These are phyloP conservation scores for Cryphonectria carpinicola DNA, from an alignment of 2,329 filamentous ascomycete species.

Conservation along the genomic window DNA sequence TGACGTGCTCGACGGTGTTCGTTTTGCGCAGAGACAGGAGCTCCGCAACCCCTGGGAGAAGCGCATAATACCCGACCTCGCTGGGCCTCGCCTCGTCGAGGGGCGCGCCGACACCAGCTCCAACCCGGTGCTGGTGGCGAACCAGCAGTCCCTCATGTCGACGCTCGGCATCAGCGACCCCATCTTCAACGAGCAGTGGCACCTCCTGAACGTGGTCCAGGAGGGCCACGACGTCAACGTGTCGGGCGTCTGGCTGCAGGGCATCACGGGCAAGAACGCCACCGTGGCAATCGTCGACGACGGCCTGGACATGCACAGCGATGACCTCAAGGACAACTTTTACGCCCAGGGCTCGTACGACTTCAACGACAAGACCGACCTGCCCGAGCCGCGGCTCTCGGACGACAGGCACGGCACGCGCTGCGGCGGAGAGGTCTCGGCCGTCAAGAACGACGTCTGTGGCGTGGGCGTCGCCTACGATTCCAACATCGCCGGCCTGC, in stretches of 20 bases:
- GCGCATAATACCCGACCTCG: slow-evolving; percentile 49
- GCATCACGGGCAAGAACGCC: slow-evolving; percentile 84
- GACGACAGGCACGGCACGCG: slow-evolving; percentile 93
- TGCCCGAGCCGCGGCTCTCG: slow-evolving; percentile 78
- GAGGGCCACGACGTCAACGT: slow-evolving; percentile 93
- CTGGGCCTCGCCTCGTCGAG: slow-evolving; percentile 31
- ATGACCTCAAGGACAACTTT: slow-evolving; percentile 91
- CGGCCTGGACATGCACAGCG: slow-evolving; percentile 92
- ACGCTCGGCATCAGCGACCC: slow-evolving; percentile 81
- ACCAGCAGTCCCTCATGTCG: slow-evolving; percentile 64
- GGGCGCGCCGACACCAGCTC: slow-evolving; percentile 30
- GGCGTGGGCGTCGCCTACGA: slow-evolving; percentile 96
- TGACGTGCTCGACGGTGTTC: slow-evolving; percentile 73
- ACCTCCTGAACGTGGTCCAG: slow-evolving; percentile 82
- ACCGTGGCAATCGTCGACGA: slow-evolving; percentile 96
- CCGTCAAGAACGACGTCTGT: slow-evolving; percentile 89
- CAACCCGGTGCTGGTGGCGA: slow-evolving; percentile 46
- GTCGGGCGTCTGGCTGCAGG: slow-evolving; percentile 88
- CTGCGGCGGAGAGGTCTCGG: slow-evolving; percentile 92
- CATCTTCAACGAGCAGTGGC: slow-evolving; percentile 94
- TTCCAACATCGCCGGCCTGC: slow-evolving; percentile 85
- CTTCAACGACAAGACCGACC: slow-evolving; percentile 83
- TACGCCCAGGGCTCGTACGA: slow-evolving; percentile 92
- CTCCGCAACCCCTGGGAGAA: slow-evolving; percentile 58
- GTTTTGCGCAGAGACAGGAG: slow-evolving; percentile 76